Conservation (phyloP, 257 asterid species). For the Fraxinus americana region DNA sequence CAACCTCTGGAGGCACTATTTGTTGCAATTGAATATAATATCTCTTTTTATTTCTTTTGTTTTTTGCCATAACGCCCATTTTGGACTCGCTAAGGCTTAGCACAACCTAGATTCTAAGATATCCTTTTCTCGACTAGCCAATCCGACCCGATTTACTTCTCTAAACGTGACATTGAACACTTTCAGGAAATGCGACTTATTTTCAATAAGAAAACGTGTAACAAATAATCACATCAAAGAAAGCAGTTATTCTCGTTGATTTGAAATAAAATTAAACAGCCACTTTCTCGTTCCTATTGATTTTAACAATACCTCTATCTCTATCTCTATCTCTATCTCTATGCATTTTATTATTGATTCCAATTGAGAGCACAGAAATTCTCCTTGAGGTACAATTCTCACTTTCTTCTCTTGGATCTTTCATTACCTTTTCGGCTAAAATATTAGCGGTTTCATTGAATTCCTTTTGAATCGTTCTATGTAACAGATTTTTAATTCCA, state of each 20-base stretch:
- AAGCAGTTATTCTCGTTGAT: neutral
- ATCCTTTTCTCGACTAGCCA: too few relatives aligned
- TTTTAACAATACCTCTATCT: neutral
- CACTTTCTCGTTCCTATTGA: neutral
- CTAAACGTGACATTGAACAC: too few relatives aligned
- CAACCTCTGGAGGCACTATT: neutral
- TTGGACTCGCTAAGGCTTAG: too few relatives aligned
- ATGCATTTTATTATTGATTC: neutral
- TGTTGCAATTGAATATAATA: too few relatives aligned
- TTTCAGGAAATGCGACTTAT: neutral
- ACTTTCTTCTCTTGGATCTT: neutral
- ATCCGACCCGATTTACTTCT: too few relatives aligned
- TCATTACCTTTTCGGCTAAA: neutral
- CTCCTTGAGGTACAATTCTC: neutral
- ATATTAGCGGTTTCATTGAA: neutral
- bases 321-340: neutral
- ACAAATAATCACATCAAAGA: neutral
- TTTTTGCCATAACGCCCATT: too few relatives aligned
- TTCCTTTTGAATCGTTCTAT: neutral
- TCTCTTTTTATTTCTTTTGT: too few relatives aligned
- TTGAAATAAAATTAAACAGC: neutral
- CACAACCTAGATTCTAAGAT: too few relatives aligned
- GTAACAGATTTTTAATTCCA: neutral
- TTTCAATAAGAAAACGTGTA: neutral
- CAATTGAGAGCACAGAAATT: neutral